These are phyloP conservation scores for Fraxinus nigra DNA, from an alignment of 305 asterid genomes.

Conservation along the genomic window DNA sequence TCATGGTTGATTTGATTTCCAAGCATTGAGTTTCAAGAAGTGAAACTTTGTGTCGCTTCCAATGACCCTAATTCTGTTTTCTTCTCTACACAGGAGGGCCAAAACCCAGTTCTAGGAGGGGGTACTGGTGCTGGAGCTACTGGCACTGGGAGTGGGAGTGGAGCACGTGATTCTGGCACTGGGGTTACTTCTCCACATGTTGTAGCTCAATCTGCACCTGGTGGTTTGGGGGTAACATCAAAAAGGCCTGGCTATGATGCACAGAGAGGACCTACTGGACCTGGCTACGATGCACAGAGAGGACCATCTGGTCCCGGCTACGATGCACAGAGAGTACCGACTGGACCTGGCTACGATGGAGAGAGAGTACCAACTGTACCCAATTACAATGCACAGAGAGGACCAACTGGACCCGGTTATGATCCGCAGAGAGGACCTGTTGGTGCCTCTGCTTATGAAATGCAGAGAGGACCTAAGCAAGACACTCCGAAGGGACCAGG, in stretches of 20 bases:
- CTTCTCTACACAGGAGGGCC: conserved; percentile 43
- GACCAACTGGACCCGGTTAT: conserved; percentile 6
- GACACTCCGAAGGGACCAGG: conserved; percentile 41
- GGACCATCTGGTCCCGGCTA: conserved; percentile 38
- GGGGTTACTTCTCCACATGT: conserved; percentile 46
- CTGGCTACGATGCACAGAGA: conserved; percentile 23
- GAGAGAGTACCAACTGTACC: conserved; percentile 40
- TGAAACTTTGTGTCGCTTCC: background rate
- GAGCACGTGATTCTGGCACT: conserved; percentile 27
- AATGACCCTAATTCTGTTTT: conserved; percentile 9
- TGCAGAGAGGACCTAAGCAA: conserved; percentile 7
- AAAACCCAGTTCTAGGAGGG: conserved; percentile 47
- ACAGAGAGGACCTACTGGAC: conserved; percentile 30
- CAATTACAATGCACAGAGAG: conserved; percentile 46
- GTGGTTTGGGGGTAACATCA: conserved; percentile 35
- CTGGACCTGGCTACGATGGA: conserved; percentile 40
- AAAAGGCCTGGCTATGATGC: conserved; percentile 19
- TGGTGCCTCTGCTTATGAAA: background rate
- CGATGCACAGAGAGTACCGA: conserved; percentile 38
- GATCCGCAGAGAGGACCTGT: background rate
- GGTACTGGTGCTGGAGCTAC: conserved; percentile 37
- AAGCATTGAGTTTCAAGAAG: background rate
- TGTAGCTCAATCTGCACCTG: conserved; percentile 46
- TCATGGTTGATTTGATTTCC: background rate
- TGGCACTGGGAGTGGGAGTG: conserved; percentile 22